Conservation (phyloP, 2,329 filamentous ascomycete species). For the Sarocladiaceae sp. region DNA sequence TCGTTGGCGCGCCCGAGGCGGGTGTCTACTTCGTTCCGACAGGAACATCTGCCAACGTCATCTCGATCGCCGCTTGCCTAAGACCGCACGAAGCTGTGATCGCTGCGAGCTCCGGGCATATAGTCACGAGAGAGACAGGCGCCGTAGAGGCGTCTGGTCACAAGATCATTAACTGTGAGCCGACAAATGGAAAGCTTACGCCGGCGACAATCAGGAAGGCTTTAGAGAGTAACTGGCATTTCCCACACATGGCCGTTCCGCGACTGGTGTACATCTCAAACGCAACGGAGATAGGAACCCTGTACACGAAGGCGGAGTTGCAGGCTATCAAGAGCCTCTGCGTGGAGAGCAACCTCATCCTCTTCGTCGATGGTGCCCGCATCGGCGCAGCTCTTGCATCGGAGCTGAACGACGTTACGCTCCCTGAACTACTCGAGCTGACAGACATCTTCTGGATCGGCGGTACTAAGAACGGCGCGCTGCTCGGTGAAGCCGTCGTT, state of each 20-base stretch:
- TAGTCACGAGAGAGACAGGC: constrained; percentile 42
- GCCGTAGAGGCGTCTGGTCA: constrained; percentile 45
- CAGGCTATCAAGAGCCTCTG: constrained; percentile 35
- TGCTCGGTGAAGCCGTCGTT: constrained; percentile 44
- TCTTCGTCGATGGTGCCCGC: constrained; percentile 43
- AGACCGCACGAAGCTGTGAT: constrained; percentile 45
- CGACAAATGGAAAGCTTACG: constrained; percentile 40
- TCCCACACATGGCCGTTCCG: constrained; percentile 45
- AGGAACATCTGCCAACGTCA: constrained; percentile 45
- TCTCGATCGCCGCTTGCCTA: constrained; percentile 44
- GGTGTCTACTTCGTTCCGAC: constrained; percentile 46
- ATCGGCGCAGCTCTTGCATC: constrained; percentile 38
- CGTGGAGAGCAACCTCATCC: constrained; percentile 31
- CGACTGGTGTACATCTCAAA: constrained; percentile 46
- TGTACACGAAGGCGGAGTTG: constrained; percentile 38
- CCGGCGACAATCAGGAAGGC: constrained; percentile 33
- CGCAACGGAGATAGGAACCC: constrained; percentile 42
- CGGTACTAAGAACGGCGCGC: constrained; percentile 44
- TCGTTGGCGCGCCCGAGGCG: constrained; percentile 20
- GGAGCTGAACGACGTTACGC: constrained; percentile 30
- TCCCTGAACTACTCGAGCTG: constrained; percentile 37
- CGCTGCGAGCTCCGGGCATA: constrained; percentile 42
- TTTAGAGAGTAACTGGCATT: constrained; percentile 42
- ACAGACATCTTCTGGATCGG: constrained; percentile 50
- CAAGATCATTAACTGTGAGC: constrained; percentile 43